Evolutionary conservation across 1,284 basidiomycete species (phyloP).

Genomic region (Vanrija sp.): DNA sequence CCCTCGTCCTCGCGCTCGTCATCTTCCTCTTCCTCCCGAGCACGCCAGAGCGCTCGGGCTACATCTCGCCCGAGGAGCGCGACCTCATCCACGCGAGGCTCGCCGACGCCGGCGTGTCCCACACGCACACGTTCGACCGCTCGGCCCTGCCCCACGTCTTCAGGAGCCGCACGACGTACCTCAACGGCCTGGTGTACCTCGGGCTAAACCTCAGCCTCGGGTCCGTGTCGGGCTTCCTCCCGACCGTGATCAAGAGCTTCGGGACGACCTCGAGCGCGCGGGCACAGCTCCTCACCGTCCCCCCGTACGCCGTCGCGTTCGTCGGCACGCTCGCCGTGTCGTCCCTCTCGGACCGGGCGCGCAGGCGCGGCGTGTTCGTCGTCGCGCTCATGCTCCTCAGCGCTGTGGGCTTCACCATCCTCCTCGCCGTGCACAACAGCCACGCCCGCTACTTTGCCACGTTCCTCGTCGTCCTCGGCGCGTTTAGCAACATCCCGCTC

Average conservation of each 20-base stretch:
- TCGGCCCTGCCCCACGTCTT: slow-evolving; percentile 6
- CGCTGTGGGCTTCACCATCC: slow-evolving; percentile 39
- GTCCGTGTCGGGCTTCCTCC: slow-evolving; percentile 72
- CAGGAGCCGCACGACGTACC: slow-evolving; percentile 5
- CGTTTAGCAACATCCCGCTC: slow-evolving; percentile 33
- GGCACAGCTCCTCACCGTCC: slow-evolving; percentile 52
- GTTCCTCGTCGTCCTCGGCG: slow-evolving; percentile 34
- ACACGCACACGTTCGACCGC: slow-evolving; percentile 4
- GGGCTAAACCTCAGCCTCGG: slow-evolving; percentile 69
- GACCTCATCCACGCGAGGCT: background rate
- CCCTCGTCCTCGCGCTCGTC: slow-evolving; percentile 59
- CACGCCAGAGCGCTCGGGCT: slow-evolving; percentile 64
- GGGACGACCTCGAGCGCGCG: slow-evolving; percentile 50
- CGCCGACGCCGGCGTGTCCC: slow-evolving; percentile 3
- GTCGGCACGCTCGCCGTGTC: slow-evolving; percentile 10
- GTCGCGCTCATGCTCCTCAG: slow-evolving; percentile 36
- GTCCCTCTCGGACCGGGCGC: slow-evolving; percentile 11
- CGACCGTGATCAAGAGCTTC: slow-evolving; percentile 65
- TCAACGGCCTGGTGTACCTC: slow-evolving; percentile 48
- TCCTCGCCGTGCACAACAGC: slow-evolving; percentile 28
- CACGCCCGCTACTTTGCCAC: slow-evolving; percentile 37
- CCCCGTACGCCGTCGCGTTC: slow-evolving; percentile 20
- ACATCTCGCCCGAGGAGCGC: background rate
- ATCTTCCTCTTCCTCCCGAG: slow-evolving; percentile 64
- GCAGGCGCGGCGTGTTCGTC: slow-evolving; percentile 20